Percentiles rank a stretch among this genome's conserved stretches.
Conservation (phyloP, 2,329 filamentous ascomycete genomes). For the Myrmaecium sp. region DNA sequence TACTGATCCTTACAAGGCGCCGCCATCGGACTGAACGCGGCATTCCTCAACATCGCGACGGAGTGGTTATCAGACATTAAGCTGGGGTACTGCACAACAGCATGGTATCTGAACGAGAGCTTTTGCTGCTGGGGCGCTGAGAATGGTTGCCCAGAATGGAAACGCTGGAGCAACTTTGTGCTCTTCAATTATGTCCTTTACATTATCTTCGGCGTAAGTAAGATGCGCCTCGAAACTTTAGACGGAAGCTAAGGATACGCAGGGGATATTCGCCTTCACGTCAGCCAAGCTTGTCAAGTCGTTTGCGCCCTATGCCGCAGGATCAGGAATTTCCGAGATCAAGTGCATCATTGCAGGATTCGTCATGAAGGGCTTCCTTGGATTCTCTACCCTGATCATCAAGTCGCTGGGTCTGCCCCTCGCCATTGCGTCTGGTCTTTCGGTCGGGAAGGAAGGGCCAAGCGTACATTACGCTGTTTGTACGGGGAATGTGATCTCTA, state of each 20-base stretch:
- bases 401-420: conserved; percentile 84
- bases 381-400: conserved; percentile 79
- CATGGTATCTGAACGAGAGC: conserved; percentile 90
- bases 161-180: conserved; percentile 65
- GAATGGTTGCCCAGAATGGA: conserved; percentile 78
- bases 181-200: conserved; percentile 78
- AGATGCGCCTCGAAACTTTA: conserved; percentile 18
- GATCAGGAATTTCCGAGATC: conserved; percentile 95
- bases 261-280: conserved; percentile 62
- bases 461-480: conserved; percentile 99
- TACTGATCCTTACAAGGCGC: conserved; percentile 30
- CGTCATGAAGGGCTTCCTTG: conserved; percentile 96
- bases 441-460: conserved; percentile 91
- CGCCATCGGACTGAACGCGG: conserved; percentile 88
- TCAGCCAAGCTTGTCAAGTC: conserved; percentile 73
- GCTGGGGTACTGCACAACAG: conserved; percentile 85
- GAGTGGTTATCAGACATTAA: conserved; percentile 97
- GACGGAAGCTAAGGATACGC: conserved; percentile 32
- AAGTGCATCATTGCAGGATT: conserved; percentile 98
- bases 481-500: conserved; percentile 88
- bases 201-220: conserved; percentile 70
- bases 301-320: conserved; percentile 90
- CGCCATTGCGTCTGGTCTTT: conserved; percentile 83
- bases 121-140: conserved; percentile 98
- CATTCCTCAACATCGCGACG: conserved; percentile 83